These are phyloP conservation scores for Tylopilus vinaceipallidus DNA, from an alignment of 768 basidiomycete genomes.

Conservation along the genomic window DNA sequence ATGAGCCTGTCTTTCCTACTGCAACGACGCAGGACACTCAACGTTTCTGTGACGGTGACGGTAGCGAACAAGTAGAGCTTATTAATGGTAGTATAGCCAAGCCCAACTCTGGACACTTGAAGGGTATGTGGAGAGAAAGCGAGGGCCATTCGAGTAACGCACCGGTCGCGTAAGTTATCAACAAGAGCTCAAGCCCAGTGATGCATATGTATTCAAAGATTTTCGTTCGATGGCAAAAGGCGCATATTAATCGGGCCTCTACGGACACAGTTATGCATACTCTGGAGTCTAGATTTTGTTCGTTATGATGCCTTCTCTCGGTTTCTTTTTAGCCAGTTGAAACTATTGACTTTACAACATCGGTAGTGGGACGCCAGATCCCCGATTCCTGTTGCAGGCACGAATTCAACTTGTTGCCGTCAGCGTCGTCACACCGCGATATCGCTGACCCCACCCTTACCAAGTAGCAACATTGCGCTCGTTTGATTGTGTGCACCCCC, in stretches of 20 bases:
- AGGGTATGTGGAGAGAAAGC: conserved; percentile 33
- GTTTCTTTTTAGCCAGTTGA: too few relatives aligned
- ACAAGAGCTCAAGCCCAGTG: neutral
- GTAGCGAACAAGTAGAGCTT: conserved; percentile 31
- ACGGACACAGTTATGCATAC: too few relatives aligned
- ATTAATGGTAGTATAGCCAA: conserved; percentile 12
- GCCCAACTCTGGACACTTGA: conserved; percentile 5
- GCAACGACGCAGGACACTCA: conserved; percentile 16
- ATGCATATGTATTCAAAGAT: neutral
- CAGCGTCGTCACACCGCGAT: too few relatives aligned
- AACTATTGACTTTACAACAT: too few relatives aligned
- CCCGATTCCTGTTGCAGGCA: too few relatives aligned
- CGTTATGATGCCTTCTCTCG: too few relatives aligned
- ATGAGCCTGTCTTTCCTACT: conserved; percentile 45
- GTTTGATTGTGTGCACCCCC: too few relatives aligned
- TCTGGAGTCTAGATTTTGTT: neutral
- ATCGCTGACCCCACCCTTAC: too few relatives aligned
- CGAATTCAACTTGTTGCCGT: too few relatives aligned
- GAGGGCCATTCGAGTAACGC: conserved; percentile 25
- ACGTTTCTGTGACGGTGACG: conserved; percentile 12
- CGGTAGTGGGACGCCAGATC: too few relatives aligned
- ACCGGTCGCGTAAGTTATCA: conserved; percentile 5
- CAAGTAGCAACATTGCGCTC: too few relatives aligned
- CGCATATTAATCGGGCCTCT: neutral
- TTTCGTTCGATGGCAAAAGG: neutral